phyloP scores from a whole-genome alignment of 179 eudicot genomes.

The Silene vulgaris region DNA sequence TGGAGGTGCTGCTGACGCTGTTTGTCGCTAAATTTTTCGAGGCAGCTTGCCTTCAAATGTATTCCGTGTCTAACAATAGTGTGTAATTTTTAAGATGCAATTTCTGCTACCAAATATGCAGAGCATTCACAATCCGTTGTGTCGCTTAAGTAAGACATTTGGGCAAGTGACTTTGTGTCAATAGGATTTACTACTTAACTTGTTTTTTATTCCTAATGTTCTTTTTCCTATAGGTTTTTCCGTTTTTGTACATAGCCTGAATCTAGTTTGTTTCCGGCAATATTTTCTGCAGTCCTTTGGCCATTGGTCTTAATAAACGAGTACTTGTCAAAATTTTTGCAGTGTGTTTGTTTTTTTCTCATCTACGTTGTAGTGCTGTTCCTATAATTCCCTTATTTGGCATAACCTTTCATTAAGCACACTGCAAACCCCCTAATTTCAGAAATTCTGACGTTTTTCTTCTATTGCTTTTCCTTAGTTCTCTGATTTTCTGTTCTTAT shows the following conservation, averaged over 20 bases:
- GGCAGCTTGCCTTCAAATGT: not conserved
- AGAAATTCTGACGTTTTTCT: not conserved
- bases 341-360: not conserved
- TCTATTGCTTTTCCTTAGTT: not conserved
- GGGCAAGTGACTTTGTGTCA: not conserved
- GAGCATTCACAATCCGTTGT: not conserved
- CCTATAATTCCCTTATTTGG: not conserved
- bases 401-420: slow-evolving; percentile 2
- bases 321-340: not conserved
- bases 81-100: not conserved
- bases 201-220: not conserved
- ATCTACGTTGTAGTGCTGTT: not conserved
- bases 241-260: not conserved
- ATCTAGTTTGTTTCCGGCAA: not conserved
- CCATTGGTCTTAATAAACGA: not conserved
- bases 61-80: not conserved
- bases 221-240: not conserved
- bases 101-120: not conserved
- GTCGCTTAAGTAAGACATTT: not conserved
- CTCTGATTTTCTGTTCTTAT: not conserved
- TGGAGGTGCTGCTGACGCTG: not conserved
- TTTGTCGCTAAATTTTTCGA: not conserved
- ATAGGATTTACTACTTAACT: not conserved
- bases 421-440: not conserved
- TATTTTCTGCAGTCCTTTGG: not conserved